These are phyloP conservation scores for Leccinum disarticulatum DNA, from an alignment of 768 basidiomycete genomes.

Conservation along the genomic window DNA sequence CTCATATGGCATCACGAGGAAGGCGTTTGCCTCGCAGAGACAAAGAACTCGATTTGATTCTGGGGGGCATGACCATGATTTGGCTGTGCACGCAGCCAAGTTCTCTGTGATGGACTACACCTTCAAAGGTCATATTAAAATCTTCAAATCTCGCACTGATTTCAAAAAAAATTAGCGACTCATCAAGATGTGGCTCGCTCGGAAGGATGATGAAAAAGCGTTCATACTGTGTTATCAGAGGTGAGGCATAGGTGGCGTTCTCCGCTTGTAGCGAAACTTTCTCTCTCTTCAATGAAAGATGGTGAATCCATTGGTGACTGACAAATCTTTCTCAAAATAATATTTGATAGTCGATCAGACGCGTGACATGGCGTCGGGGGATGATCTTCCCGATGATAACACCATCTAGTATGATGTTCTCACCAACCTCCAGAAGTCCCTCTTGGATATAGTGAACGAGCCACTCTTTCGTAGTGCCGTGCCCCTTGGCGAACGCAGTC, in stretches of 20 bases:
- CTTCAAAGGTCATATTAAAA: constrained; percentile 4
- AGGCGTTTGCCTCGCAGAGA: not conserved
- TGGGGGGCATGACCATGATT: constrained; percentile 13
- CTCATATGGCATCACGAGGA: constrained; percentile 15
- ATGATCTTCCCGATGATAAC: constrained; percentile 7
- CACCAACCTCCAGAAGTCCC: not conserved
- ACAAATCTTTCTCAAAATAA: not conserved
- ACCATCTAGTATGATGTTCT: constrained; percentile 1
- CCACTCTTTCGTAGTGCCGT: constrained; percentile 5
- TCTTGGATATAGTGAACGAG: not conserved
- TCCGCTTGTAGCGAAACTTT: not conserved
- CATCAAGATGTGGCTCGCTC: constrained; percentile 6
- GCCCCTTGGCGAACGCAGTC: constrained; percentile 15
- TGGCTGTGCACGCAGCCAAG: constrained; percentile 10
- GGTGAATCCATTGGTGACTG: not conserved
- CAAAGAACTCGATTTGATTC: constrained; percentile 7
- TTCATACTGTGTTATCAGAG: not conserved
- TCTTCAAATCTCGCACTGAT: constrained; percentile 6
- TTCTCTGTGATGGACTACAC: not conserved
- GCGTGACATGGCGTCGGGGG: constrained; percentile 4
- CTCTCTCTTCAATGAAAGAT: not conserved
- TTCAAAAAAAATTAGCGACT: constrained; percentile 6
- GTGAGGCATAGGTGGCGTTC: constrained; percentile 2
- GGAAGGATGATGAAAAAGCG: not conserved
- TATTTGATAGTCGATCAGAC: constrained; percentile 4